Evolutionary conservation across 352 stramenopile species (phyloP).

Genomic region (Phytophthora sansomeana): DNA sequence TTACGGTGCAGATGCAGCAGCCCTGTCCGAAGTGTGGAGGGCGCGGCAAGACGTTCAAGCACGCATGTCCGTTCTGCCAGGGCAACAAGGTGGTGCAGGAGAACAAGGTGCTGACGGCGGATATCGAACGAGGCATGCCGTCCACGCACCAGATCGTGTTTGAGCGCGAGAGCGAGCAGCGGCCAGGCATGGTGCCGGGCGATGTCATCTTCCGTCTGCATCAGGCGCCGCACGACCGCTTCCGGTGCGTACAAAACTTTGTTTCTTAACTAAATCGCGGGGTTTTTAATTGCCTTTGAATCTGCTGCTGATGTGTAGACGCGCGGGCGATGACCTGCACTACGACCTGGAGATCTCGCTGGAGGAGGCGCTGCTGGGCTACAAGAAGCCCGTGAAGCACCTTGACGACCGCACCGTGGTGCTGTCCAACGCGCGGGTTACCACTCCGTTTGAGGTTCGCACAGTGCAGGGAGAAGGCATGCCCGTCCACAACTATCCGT

Average conservation of each 20-base stretch:
- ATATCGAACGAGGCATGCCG: constrained; percentile 86
- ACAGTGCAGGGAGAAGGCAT: constrained; percentile 95
- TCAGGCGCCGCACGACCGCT: constrained; percentile 89
- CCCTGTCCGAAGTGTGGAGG: constrained; percentile 82
- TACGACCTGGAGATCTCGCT: constrained; percentile 96
- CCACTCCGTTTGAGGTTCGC: constrained; percentile 94
- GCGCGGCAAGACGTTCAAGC: constrained; percentile 95
- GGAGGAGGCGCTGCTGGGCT: constrained; percentile 96
- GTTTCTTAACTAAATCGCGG: too few relatives aligned
- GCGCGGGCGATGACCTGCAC: constrained; percentile 95
- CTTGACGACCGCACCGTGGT: constrained; percentile 94
- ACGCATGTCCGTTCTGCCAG: constrained; percentile 92
- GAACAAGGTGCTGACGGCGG: constrained; percentile 80
- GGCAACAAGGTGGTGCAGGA: constrained; percentile 86
- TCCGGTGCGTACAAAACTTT: constrained; percentile 55
- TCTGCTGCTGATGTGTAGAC: constrained; percentile 48
- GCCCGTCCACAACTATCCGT: constrained; percentile 92
- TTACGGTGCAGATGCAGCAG: constrained; percentile 93
- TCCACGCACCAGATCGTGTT: constrained; percentile 89
- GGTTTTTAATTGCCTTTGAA: too few relatives aligned
- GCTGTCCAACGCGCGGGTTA: constrained; percentile 87
- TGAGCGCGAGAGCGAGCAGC: constrained; percentile 86
- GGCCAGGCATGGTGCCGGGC: constrained; percentile 88
- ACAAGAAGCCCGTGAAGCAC: constrained; percentile 92
- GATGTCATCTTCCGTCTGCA: constrained; percentile 96